phyloP scores from a whole-genome alignment of 495 filamentous ascomycete species.

The Aspergillus egyptiacus region DNA sequence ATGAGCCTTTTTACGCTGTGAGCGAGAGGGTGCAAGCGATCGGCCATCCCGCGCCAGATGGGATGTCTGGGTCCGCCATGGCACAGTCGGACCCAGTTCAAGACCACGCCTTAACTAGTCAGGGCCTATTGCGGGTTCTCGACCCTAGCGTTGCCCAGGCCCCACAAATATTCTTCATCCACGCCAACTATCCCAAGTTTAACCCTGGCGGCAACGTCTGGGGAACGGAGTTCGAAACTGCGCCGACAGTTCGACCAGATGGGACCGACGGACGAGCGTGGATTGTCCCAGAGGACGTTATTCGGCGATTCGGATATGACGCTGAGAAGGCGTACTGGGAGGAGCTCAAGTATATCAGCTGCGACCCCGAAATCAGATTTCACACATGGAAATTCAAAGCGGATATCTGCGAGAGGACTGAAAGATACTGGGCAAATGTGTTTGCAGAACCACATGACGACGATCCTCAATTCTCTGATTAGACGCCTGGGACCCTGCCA shows the following conservation, averaged over 20 bases:
- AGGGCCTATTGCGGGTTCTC: constrained; percentile 35
- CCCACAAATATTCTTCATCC: constrained; percentile 45
- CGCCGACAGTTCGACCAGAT: constrained; percentile 33
- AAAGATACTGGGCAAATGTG: constrained; percentile 38
- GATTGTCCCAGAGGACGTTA: constrained; percentile 30
- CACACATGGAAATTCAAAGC: constrained; percentile 35
- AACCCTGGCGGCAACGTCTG: constrained; percentile 44
- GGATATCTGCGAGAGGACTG: constrained; percentile 32
- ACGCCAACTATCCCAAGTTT: constrained; percentile 51
- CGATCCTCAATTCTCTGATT: constrained; percentile 30
- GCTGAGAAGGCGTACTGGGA: constrained; percentile 49
- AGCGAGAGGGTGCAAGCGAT: constrained; percentile 37
- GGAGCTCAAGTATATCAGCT: constrained; percentile 45
- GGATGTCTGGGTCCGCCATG: constrained; percentile 36
- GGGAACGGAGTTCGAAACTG: constrained; percentile 35
- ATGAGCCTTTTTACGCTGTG: constrained; percentile 47
- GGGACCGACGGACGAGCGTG: constrained; percentile 39
- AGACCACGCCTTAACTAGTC: constrained; percentile 35
- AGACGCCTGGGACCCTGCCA: no score
- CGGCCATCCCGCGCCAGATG: constrained; percentile 29
- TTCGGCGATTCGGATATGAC: constrained; percentile 45
- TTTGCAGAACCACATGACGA: constrained; percentile 36
- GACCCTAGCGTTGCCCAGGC: constrained; percentile 28
- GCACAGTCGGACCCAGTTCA: constrained; percentile 43
- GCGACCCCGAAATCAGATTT: constrained; percentile 35